phyloP scores from a whole-genome alignment of 2,329 filamentous ascomycete species.

The Pseudogymnoascus sp. region DNA sequence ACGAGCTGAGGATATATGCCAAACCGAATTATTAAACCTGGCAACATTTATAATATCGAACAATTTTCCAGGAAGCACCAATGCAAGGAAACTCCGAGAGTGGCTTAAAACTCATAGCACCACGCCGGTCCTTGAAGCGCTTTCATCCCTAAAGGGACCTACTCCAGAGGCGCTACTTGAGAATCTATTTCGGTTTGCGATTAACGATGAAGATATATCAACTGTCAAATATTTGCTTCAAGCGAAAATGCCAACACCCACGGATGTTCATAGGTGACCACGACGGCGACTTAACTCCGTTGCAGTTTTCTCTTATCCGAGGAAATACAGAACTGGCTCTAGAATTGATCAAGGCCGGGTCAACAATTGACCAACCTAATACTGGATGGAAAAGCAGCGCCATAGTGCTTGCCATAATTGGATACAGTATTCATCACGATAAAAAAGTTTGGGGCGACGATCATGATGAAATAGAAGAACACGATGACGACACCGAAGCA shows the following conservation, averaged over 20 bases:
- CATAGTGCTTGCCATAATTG: background rate
- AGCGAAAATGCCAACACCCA: background rate
- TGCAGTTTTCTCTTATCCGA: background rate
- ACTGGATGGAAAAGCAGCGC: background rate
- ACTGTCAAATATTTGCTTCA: slow-evolving; percentile 11
- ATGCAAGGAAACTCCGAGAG: background rate
- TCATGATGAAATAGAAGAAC: background rate
- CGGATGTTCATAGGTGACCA: no score
- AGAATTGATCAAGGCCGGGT: background rate
- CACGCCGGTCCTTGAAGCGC: slow-evolving; percentile 7
- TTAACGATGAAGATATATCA: slow-evolving; percentile 11
- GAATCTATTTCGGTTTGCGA: slow-evolving; percentile 11
- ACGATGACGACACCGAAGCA: background rate
- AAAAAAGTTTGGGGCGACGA: background rate
- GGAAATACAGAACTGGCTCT: background rate
- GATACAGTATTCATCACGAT: background rate
- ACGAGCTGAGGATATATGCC: background rate
- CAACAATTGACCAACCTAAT: background rate
- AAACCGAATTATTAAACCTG: background rate
- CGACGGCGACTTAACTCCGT: background rate
- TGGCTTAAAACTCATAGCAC: slow-evolving; percentile 9
- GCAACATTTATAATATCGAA: background rate
- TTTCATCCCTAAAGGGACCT: slow-evolving; percentile 10
- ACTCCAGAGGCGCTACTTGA: slow-evolving; percentile 11
- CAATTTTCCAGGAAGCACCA: background rate